phyloP scores from a whole-genome alignment of 192 early-diverging fungal genomes.

The Coemansia erecta region DNA sequence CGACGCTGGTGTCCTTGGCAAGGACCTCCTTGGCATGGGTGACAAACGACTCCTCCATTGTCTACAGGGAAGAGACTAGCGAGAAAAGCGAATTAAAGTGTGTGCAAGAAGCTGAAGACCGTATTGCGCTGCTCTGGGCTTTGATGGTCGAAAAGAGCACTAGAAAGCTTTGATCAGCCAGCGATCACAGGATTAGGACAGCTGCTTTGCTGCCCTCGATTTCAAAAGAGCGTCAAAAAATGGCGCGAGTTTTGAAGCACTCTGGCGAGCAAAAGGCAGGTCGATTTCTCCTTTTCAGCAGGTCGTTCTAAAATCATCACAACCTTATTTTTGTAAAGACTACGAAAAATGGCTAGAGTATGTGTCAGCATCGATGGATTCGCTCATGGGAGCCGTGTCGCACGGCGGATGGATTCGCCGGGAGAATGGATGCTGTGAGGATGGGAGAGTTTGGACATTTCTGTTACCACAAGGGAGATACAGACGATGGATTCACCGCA shows the following conservation, averaged over 20 bases:
- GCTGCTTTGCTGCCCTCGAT: not conserved
- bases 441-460: conserved; percentile 1
- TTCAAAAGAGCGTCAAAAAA: not conserved
- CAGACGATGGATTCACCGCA: too few species aligned
- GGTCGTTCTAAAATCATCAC: conserved; percentile 14
- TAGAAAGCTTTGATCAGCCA: not conserved
- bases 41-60: conserved; percentile 56
- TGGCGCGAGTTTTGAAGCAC: not conserved
- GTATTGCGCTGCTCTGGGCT: too few species aligned
- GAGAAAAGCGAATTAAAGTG: conserved; percentile 1
- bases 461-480: not conserved
- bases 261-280: not conserved
- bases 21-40: conserved; percentile 58
- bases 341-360: conserved; percentile 46
- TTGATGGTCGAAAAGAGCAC: not conserved
- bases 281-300: conserved; percentile 17
- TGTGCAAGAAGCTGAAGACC: too few species aligned
- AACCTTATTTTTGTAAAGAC: conserved; percentile 14
- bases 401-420: conserved; percentile 5
- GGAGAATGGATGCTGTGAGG: conserved; percentile 6
- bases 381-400: conserved; percentile 14
- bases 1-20: conserved; percentile 60
- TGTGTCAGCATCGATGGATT: conserved; percentile 27
- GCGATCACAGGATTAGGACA: not conserved
- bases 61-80: not conserved